Base-by-base conservation (phyloP, 108 stramenopile species). In the Hondaea fermentalgiana region DNA sequence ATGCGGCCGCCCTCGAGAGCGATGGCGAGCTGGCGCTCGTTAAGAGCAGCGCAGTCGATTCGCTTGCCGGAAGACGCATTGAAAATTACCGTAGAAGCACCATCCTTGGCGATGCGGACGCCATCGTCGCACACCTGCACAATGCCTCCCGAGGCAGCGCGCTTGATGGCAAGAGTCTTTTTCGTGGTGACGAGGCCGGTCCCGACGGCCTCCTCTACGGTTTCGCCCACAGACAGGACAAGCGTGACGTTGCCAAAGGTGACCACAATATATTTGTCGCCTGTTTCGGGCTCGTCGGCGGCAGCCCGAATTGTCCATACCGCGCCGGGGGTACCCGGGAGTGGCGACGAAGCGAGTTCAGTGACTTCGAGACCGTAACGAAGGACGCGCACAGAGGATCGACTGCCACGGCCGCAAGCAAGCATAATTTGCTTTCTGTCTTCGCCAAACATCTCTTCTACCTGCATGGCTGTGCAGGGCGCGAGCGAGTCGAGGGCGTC, bases 171-270 rank as follows among this genome's bases (percentile, higher is more conserved):
- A 42, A 99, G 93, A 16, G 99, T 99, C 12, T 96, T 95, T 10
- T 95, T 93, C 58, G 95, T 94, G 4, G 95, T 94, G 69, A 95
- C 64, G 88, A 99, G 97, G 5, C 98, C 97, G 17, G 88, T 60
- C 72, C 94, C 92, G 51, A 35, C 28, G 71, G 98, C 96, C 91
- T 99, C 98, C 91, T 98, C 99, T 10, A 99, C 98, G 25, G 94
- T 95, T 71, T 98, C 98, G 23, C 98, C 99, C 44, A 98, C 94
- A 60, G 95, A 95, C 25, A 99, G 92, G 4, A 98, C 99, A 43
- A 99, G 92, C 5, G 98, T 98, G 29, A 97, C 97, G 92, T 98
- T 98, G 19, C 96, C 95, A 93, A 99, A 99, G 57, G 95, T 96
- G 29, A 99, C 98, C 23, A 99, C 97, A 88, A 99, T 98, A 92